Evolutionary conservation across 2,329 filamentous ascomycete species (phyloP).

Genomic region (Monilinia laxa): DNA sequence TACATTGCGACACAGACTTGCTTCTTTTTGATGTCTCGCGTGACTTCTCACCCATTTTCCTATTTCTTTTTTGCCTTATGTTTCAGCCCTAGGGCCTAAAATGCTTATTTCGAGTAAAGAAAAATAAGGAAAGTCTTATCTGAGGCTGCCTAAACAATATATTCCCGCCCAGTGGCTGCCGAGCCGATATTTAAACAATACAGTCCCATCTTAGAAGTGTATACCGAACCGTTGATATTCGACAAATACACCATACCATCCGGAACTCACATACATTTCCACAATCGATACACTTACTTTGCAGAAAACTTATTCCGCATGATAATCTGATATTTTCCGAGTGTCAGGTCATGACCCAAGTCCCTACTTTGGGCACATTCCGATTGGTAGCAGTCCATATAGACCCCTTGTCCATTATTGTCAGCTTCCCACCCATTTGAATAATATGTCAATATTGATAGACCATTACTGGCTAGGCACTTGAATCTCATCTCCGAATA

Average conservation of each 20-base stretch:
- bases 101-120: not conserved
- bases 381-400: constrained; percentile 3
- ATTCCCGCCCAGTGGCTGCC: not conserved
- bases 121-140: not conserved
- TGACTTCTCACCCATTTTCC: not conserved
- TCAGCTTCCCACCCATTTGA: not conserved
- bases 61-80: not conserved
- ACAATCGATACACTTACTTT: not conserved
- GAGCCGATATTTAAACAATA: constrained; percentile 5
- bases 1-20: not conserved
- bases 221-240: not conserved
- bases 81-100: constrained; percentile 13
- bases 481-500: too few relatives aligned
- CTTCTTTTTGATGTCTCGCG: not conserved
- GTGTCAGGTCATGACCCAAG: not conserved
- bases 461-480: too few relatives aligned
- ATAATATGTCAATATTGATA: not conserved
- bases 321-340: not conserved
- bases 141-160: not conserved
- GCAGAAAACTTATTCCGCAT: not conserved
- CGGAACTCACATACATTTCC: not conserved
- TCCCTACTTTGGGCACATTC: not conserved
- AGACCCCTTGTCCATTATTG: not conserved
- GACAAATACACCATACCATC: too few relatives aligned
- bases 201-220: not conserved